phyloP scores from a whole-genome alignment of 2,329 filamentous ascomycete species.

The Aspergillus pseudonomiae region DNA sequence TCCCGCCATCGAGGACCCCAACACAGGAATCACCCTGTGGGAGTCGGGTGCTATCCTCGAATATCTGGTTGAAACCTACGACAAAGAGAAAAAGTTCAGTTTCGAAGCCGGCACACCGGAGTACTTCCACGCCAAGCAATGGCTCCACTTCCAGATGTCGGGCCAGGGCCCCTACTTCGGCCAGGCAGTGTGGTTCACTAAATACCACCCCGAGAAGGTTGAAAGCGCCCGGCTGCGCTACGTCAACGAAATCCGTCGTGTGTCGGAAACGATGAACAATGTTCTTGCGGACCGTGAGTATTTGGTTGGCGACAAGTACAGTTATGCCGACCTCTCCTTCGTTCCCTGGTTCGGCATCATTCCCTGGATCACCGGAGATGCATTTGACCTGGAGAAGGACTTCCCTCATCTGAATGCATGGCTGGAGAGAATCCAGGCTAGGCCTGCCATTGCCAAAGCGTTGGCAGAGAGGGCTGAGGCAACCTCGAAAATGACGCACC shows the following conservation, averaged over 20 bases:
- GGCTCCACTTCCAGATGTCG: constrained; percentile 49
- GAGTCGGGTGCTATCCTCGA: constrained; percentile 51
- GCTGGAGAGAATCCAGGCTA: constrained; percentile 32
- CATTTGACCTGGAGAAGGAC: constrained; percentile 32
- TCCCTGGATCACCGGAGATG: constrained; percentile 8
- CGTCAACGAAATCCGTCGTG: constrained; percentile 47
- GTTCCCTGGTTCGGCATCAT: constrained; percentile 38
- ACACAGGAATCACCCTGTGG: constrained; percentile 45
- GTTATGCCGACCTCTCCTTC: constrained; percentile 48
- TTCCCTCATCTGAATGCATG: constrained; percentile 35
- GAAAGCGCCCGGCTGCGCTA: constrained; percentile 50
- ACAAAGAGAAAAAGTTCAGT: constrained; percentile 42
- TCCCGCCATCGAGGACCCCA: constrained; percentile 40
- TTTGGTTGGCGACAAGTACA: constrained; percentile 48
- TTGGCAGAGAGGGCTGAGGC: constrained; percentile 22
- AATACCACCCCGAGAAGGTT: constrained; percentile 48
- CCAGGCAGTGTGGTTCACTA: constrained; percentile 48
- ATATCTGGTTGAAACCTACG: constrained; percentile 50
- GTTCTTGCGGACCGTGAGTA: constrained; percentile 41
- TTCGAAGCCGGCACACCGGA: constrained; percentile 39
- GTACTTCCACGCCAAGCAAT: constrained; percentile 45
- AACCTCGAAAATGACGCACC: constrained; percentile 15
- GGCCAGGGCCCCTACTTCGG: constrained; percentile 56
- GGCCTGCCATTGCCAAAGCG: constrained; percentile 29
- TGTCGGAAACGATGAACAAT: constrained; percentile 49